Evolutionary conservation across 192 early-diverging fungal genomes (phyloP).

Genomic region (Phlyctochytrium bullatum): DNA sequence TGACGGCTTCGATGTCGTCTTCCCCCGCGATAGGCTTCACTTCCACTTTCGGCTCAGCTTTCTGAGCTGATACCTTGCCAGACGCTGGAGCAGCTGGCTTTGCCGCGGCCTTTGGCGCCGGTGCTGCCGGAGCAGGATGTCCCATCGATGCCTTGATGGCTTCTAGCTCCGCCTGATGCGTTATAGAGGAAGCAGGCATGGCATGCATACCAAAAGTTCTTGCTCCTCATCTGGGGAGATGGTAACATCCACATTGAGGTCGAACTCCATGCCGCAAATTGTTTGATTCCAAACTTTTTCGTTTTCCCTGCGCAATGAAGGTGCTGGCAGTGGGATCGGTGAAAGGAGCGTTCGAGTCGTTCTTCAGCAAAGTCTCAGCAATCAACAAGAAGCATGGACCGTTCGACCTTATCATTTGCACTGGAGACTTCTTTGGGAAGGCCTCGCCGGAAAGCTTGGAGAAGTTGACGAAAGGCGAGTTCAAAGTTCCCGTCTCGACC

Average conservation of each 20-base stretch:
- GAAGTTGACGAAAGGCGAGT: neutral
- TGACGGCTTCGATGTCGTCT: neutral
- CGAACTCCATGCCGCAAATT: too few relatives aligned
- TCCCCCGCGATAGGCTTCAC: neutral
- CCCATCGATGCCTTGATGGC: neutral
- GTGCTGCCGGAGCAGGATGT: neutral
- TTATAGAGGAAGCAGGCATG: neutral
- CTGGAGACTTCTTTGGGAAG: constrained; percentile 75
- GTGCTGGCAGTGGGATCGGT: neutral
- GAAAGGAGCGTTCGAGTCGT: constrained; percentile 39
- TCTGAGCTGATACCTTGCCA: neutral
- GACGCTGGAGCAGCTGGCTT: neutral
- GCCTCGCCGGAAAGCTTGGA: neutral
- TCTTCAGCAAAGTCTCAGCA: constrained; percentile 70
- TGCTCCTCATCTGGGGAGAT: too few relatives aligned
- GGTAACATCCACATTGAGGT: too few relatives aligned
- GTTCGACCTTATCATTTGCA: constrained; percentile 77
- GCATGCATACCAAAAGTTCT: too few relatives aligned
- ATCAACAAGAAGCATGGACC: constrained; percentile 82
- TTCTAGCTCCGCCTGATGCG: constrained; percentile 13
- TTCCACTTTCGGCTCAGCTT: neutral
- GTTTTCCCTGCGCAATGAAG: too few relatives aligned
- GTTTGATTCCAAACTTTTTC: too few relatives aligned
- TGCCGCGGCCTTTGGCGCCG: constrained; percentile 1
- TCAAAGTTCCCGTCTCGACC: constrained; percentile 65